phyloP scores from a whole-genome alignment of 495 filamentous ascomycete species.

The Oleoguttula mirabilis region DNA sequence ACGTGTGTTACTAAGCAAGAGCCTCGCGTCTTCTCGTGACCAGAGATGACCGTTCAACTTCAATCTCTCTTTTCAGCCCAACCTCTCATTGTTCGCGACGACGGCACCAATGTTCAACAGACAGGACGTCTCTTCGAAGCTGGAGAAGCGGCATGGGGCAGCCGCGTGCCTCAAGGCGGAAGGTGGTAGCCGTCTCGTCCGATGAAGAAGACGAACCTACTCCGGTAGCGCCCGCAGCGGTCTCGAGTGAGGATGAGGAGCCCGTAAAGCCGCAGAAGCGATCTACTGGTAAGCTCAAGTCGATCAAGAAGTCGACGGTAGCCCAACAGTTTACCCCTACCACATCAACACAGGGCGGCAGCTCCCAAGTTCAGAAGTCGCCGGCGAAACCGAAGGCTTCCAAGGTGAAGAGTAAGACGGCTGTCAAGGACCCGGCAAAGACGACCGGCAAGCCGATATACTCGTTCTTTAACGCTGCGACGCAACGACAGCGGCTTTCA shows the following conservation, averaged over 20 bases:
- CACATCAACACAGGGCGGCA: conserved; percentile 1
- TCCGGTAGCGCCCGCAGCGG: no score
- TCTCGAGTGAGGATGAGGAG: conserved; percentile 16
- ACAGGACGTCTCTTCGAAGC: no score
- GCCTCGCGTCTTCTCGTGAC: no score
- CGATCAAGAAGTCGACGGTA: conserved; percentile 3
- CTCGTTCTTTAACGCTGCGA: conserved; percentile 34
- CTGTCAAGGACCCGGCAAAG: conserved; percentile 12
- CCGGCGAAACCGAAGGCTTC: conserved; percentile 8
- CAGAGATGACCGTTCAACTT: no score
- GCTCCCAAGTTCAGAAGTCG: conserved; percentile 8
- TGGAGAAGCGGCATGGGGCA: conserved; percentile 29
- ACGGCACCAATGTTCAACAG: no score
- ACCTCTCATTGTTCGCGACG: no score
- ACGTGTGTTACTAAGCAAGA: no score
- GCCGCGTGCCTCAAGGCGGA: conserved; percentile 38
- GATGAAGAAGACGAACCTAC: conserved; percentile 30
- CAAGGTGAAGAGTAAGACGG: conserved; percentile 5
- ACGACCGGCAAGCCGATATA: conserved; percentile 28
- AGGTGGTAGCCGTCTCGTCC: conserved; percentile 33
- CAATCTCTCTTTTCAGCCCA: no score
- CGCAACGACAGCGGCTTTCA: conserved; percentile 22
- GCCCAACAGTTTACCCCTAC: neutral
- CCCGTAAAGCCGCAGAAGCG: conserved; percentile 12
- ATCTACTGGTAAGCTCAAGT: conserved; percentile 8